Evolutionary conservation across 495 filamentous ascomycete species (phyloP), one percentile per base, ranked within the genome.

Genomic region (Hypoxylon subgilvum): DNA sequence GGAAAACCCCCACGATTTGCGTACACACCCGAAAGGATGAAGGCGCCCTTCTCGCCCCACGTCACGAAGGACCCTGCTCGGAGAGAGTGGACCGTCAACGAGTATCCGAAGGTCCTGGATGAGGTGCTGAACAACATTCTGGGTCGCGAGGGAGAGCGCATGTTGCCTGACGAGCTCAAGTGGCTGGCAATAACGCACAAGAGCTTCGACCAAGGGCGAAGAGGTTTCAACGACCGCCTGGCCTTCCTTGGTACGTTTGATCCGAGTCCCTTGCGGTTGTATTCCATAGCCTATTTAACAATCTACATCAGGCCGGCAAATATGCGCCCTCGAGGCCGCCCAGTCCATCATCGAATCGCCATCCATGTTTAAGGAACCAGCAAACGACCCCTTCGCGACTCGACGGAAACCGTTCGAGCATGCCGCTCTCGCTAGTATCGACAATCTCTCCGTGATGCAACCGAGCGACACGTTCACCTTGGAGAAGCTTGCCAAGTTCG

Each of bases 131-230:
- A 79, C 32, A 76, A 75, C 19, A 70, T 97, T 51, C 74, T 97
- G 45, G 90, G 92, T 16, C 72, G 72, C 47, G 80, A 82, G 48
- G 88, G 90, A 61, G 82, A 86, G 50, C 78, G 81, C 59, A 65
- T 92, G 70, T 79, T 97, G 57, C 86, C 86, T 27, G 91, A 96
- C 2, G 92, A 97, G 74, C 78, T 93, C 62, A 96, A 97, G 74
- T 99, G 93, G 94, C 80, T 97, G 61, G 92, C 93, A 8, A 83
- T 99, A 52, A 99, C 94, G 31, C 94, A 99, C 73, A 97, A 97
- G 85, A 96, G 91, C 73, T 97, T 96, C 71, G 94, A 97, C 74
- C 91, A 97, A 64, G 94, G 91, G 41, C 80, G 91, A 67, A 86
- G 92, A 76, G 92, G 92, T 8, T 96, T 89, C 76, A 99, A 97